Evolutionary conservation across 108 stramenopile species (phyloP).

Genomic region (Stephanodiscus triporus): DNA sequence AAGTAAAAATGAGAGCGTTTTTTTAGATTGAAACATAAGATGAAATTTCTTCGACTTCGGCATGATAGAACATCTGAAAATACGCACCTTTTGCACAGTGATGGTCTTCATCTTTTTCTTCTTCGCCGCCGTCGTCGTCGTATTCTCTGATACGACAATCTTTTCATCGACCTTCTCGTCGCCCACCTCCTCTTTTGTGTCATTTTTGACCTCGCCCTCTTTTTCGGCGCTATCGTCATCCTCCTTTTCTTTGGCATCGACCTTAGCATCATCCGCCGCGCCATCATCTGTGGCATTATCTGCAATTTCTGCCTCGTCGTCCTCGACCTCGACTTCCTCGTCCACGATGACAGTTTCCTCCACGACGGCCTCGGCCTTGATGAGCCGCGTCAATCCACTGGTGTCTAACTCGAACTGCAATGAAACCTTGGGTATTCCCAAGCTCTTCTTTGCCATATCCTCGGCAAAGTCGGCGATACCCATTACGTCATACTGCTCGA

Average conservation of each 20-base stretch:
- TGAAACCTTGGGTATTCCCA: constrained; percentile 94
- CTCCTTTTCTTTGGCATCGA: constrained; percentile 30
- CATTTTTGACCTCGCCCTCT: constrained; percentile 44
- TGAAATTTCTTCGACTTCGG: neutral
- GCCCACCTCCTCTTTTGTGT: constrained; percentile 19
- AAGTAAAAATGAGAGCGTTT: constrained; percentile 16
- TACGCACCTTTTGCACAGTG: constrained; percentile 71
- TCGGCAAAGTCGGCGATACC: constrained; percentile 92
- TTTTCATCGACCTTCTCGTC: constrained; percentile 52
- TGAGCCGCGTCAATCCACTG: constrained; percentile 85
- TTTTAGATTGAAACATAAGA: neutral
- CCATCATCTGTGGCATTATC: constrained; percentile 15
- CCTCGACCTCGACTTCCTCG: constrained; percentile 85
- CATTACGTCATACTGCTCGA: constrained; percentile 90
- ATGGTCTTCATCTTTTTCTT: constrained; percentile 83
- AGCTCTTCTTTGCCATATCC: constrained; percentile 91
- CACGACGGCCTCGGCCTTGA: constrained; percentile 94
- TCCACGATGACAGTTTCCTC: constrained; percentile 87
- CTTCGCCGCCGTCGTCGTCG: constrained; percentile 30
- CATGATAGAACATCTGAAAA: constrained; percentile 1
- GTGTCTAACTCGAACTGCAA: constrained; percentile 91
- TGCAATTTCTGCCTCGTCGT: constrained; percentile 59
- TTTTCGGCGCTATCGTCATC: constrained; percentile 23
- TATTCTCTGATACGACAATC: neutral
- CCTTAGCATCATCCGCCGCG: constrained; percentile 3